Conservation (phyloP, 805 yeast species). For the Candida orba region DNA sequence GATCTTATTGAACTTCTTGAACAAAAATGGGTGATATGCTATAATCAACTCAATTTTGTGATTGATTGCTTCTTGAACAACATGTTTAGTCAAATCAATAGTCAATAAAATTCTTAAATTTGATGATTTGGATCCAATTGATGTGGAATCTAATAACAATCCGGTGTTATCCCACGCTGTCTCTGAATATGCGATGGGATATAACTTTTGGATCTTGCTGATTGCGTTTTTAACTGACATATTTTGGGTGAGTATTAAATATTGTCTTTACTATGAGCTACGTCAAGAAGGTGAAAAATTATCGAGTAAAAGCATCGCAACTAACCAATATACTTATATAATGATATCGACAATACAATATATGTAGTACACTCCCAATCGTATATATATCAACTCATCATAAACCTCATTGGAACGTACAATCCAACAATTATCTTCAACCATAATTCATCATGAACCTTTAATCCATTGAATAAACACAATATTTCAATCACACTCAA, state of each 20-base stretch:
- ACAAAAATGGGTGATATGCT: conserved; percentile 94
- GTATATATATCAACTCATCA: too few relatives aligned
- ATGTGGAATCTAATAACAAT: conserved; percentile 55
- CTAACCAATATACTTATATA: too few relatives aligned
- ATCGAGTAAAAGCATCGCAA: too few relatives aligned
- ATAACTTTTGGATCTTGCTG: conserved; percentile 56
- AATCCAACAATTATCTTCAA: too few relatives aligned
- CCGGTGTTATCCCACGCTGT: conserved; percentile 95
- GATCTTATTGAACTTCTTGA: conserved; percentile 76
- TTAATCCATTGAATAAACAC: not conserved
- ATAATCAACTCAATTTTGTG: conserved; percentile 50
- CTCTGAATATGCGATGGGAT: conserved; percentile 80
- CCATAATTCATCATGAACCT: too few relatives aligned
- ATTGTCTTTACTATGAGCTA: too few relatives aligned
- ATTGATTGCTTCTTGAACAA: conserved; percentile 76
- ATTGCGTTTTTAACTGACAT: conserved; percentile 38
- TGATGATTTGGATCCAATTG: conserved; percentile 8
- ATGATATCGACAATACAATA: too few relatives aligned
- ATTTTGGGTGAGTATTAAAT: too few relatives aligned
- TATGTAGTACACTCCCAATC: too few relatives aligned
- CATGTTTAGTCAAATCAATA: conserved; percentile 76
- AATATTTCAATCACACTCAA: not conserved
- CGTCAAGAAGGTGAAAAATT: too few relatives aligned
- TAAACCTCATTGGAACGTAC: too few relatives aligned
- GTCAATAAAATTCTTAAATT: conserved; percentile 48